Evolutionary conservation across 306 rosid species (phyloP), one percentile per base, ranked within the genome.

Genomic region (Lathyrus tuberosus): DNA sequence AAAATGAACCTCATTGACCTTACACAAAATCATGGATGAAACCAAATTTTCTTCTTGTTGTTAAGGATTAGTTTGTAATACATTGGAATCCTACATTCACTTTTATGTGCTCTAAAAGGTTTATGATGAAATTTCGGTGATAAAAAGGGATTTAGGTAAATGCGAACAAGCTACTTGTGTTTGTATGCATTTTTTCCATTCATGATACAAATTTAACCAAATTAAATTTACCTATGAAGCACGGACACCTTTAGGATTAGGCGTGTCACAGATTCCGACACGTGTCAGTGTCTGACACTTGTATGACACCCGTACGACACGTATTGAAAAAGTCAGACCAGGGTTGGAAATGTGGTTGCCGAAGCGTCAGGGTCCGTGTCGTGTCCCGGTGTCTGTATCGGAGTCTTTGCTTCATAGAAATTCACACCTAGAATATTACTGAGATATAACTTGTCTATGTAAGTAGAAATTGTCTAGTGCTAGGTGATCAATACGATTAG

Each of bases 371-470:
- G 4, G 33, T 30, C 6, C 6, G 33, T 30, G 6, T 4, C 6
- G 33, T 30, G 33, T 30, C 33, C 33, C 5, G 6, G 6, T 30
- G 33, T 30, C 33, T 5, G 33, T 30, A 4, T 30, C 33, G 33
- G 33, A 30, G 33, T 30, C 33, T 30, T 5, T 4, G 33, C 6
- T 30, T 30, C 33, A 30, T 30, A 30, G 33, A 30, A 30, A 30
- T 30, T 33, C 70, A 54, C 35, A 52, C 54, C 0, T 2, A 6
- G n/a, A 12, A 14, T 56, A 17, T 54, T 73, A 62, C 28, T 42
- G 76, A 42, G 71, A 61, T 16, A 42, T 46, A 76, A 31, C 67
- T 52, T 42, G 51, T 33, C 65, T 62, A 37, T 30, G 47, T 46
- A 37, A 26, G 47, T 41, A 18, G 63, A 63, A 18, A 18, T 40